A percentile compares a stretch with the other conserved stretches of the same genome.
Evolutionary conservation across 2,329 filamentous ascomycete genomes (phyloP).

Genomic region (Albophoma yamanashiensis): DNA sequence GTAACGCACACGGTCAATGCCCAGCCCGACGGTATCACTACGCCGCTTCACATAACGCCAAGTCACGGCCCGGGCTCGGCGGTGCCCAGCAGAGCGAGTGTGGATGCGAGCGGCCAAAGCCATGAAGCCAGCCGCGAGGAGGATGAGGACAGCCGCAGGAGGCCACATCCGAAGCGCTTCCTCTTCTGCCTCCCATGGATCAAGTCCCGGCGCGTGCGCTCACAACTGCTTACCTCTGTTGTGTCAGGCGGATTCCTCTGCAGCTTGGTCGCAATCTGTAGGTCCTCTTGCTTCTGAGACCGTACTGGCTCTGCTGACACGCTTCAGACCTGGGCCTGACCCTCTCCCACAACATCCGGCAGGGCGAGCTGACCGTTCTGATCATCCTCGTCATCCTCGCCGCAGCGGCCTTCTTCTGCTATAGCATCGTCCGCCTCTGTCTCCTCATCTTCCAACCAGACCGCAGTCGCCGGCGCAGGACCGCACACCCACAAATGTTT

Average conservation of each 20-base stretch:
- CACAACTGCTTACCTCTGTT: constrained; percentile 48
- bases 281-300: constrained; percentile 20
- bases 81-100: not conserved
- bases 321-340: constrained; percentile 60
- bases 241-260: constrained; percentile 55
- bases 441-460: constrained; percentile 49
- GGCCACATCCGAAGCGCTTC: constrained; percentile 28
- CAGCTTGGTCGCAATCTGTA: constrained; percentile 54
- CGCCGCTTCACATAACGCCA: constrained; percentile 1
- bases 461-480: constrained; percentile 9
- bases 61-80: not conserved
- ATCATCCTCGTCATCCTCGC: constrained; percentile 68
- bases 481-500: constrained; percentile 29
- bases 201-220: constrained; percentile 40
- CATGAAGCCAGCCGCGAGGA: not conserved
- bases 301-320: not conserved
- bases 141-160: constrained; percentile 2
- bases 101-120: not conserved
- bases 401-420: constrained; percentile 69
- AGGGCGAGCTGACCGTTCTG: constrained; percentile 67
- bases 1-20: not conserved
- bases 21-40: not conserved
- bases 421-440: constrained; percentile 63
- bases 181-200: constrained; percentile 46
- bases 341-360: constrained; percentile 51